Conservation (phyloP, 108 stramenopile genomes). For the Parietichytrium sp. region DNA sequence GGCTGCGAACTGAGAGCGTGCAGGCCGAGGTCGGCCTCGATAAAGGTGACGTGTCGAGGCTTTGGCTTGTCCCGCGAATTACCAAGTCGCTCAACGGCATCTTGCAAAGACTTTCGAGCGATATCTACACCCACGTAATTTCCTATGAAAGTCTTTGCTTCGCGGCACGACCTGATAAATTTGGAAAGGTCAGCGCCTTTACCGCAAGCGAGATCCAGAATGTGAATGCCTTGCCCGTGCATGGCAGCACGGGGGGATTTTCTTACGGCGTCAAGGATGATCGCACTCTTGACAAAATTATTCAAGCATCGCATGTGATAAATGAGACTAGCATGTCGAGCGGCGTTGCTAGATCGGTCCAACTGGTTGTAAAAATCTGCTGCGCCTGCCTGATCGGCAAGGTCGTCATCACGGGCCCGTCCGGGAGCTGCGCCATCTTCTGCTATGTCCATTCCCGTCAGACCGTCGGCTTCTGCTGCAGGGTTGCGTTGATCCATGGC, state of each 20-base stretch:
- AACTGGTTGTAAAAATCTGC: constrained; percentile 36
- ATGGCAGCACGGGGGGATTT: constrained; percentile 38
- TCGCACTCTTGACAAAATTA: constrained; percentile 94
- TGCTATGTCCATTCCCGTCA: too few species aligned
- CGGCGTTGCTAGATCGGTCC: constrained; percentile 51
- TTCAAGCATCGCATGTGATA: constrained; percentile 94
- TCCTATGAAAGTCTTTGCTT: constrained; percentile 70
- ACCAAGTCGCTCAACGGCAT: constrained; percentile 81
- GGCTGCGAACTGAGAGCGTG: constrained; percentile 48
- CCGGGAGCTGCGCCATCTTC: too few species aligned
- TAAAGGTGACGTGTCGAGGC: constrained; percentile 53
- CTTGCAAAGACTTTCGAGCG: constrained; percentile 83
- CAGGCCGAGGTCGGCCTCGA: constrained; percentile 80
- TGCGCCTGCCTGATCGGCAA: constrained; percentile 34
- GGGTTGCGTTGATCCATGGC: neutral
- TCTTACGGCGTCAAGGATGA: constrained; percentile 69
- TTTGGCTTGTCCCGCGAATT: constrained; percentile 54
- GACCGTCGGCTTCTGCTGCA: neutral
- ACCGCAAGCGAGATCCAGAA: constrained; percentile 95
- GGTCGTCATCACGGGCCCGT: too few species aligned
- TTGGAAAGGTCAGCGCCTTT: constrained; percentile 98
- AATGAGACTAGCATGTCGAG: constrained; percentile 77
- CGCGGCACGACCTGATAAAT: constrained; percentile 41
- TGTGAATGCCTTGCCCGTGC: constrained; percentile 57
- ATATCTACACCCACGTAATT: constrained; percentile 94